Evolutionary conservation across 202 grass and related monocot species (phyloP).

Genomic region (Bolboschoenoplectus hybrid): DNA sequence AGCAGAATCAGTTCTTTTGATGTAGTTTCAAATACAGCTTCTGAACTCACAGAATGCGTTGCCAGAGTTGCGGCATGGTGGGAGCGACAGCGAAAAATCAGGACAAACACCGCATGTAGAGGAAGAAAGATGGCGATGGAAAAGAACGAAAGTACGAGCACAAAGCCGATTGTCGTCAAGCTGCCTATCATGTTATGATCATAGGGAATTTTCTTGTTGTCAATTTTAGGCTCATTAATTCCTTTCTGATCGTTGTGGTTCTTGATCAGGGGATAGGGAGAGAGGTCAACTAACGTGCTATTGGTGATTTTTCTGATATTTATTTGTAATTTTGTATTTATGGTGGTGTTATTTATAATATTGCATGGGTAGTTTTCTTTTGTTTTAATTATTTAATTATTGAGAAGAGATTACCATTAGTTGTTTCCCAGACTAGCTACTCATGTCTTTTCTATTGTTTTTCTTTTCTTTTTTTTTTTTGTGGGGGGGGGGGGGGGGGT

Average conservation of each 20-base stretch:
- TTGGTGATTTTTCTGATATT: background rate
- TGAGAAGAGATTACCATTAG: background rate
- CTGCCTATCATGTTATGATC: conserved; percentile 15
- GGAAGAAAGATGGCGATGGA: background rate
- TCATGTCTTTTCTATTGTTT: too few relatives aligned
- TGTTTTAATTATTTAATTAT: background rate
- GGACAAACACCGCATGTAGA: background rate
- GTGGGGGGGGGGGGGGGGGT: too few relatives aligned
- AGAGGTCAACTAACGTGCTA: background rate
- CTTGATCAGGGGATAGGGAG: background rate
- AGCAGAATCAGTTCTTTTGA: conserved; percentile 20
- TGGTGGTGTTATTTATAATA: background rate
- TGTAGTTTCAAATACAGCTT: conserved; percentile 34
- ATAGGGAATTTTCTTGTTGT: background rate
- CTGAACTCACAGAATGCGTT: conserved; percentile 49
- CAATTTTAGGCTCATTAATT: background rate
- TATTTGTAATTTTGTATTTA: background rate
- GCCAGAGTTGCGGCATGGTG: background rate
- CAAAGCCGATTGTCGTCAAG: background rate
- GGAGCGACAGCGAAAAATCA: conserved; percentile 13
- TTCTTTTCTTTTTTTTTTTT: too few relatives aligned
- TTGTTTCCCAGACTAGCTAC: background rate
- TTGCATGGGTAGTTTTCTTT: background rate
- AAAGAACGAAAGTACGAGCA: background rate
- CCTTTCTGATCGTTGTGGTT: background rate